Conservation (phyloP, 148 eudicot species). For the Bassia scoparia region DNA sequence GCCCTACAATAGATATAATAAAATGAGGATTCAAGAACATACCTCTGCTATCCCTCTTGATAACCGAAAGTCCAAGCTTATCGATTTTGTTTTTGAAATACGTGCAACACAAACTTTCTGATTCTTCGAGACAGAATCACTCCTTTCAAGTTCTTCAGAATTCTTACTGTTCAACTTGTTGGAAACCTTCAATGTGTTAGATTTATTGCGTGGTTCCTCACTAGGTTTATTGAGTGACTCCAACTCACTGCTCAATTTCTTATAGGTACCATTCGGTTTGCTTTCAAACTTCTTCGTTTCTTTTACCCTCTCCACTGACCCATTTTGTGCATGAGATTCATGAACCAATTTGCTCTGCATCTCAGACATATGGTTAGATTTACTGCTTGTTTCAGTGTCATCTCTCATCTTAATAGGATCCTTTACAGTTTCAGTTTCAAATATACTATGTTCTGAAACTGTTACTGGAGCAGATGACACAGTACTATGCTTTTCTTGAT, state of each 20-base stretch:
- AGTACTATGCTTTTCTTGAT: constrained; percentile 37
- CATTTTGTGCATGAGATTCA: constrained; percentile 31
- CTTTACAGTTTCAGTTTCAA: constrained; percentile 40
- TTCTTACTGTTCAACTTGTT: constrained; percentile 27
- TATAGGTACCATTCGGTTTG: constrained; percentile 37
- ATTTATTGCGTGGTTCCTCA: constrained; percentile 44
- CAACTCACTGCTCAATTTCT: constrained; percentile 42
- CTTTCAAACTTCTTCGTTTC: constrained; percentile 35
- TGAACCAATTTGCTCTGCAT: constrained; percentile 26
- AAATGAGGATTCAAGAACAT: constrained; percentile 19
- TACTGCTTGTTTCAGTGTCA: constrained; percentile 37
- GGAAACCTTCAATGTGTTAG: constrained; percentile 33
- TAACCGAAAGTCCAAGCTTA: constrained; percentile 84
- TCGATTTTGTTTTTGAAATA: constrained; percentile 75
- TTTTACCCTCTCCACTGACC: constrained; percentile 36
- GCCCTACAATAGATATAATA: background rate
- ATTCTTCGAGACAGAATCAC: constrained; percentile 53
- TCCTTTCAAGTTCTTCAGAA: constrained; percentile 44
- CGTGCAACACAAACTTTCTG: constrained; percentile 63
- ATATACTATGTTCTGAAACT: constrained; percentile 34
- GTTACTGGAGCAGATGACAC: constrained; percentile 35
- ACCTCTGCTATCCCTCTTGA: constrained; percentile 97
- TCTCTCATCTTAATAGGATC: constrained; percentile 34
- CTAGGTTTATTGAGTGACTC: constrained; percentile 41
- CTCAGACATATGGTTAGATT: constrained; percentile 38